These are phyloP conservation scores for Taiozyma sp. DNA, from an alignment of 1,139 yeast genomes.

Conservation along the genomic window DNA sequence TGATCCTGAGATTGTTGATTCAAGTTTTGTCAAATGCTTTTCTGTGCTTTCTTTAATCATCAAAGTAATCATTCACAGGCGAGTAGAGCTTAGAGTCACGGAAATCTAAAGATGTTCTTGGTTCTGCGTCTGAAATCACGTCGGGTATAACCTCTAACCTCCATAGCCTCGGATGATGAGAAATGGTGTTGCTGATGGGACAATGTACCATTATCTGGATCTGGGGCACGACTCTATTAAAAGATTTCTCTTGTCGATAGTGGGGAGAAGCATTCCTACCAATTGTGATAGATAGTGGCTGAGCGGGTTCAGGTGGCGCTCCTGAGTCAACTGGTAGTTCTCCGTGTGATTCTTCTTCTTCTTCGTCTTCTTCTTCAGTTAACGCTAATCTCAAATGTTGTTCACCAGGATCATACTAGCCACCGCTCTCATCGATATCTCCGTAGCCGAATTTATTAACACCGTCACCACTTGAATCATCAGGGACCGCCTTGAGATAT, in stretches of 20 bases:
- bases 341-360: background rate
- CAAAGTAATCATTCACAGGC: conserved; percentile 22
- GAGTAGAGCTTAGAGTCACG: conserved; percentile 23
- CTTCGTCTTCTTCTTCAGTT: background rate
- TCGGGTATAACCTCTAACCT: background rate
- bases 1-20: conserved; percentile 29
- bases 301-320: background rate
- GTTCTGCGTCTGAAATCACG: background rate
- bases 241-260: background rate
- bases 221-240: conserved; percentile 14
- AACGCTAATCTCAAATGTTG: background rate
- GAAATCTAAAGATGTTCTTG: conserved; percentile 2
- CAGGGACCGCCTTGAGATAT: conserved; percentile 1
- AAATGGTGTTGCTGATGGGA: background rate
- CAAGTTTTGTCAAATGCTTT: background rate
- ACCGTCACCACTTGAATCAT: conserved; percentile 4
- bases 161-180: background rate
- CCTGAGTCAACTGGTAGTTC: background rate
- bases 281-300: background rate
- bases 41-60: conserved; percentile 18
- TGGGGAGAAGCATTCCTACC: background rate
- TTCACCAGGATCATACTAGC: background rate
- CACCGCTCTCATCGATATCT: background rate
- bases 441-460: conserved; percentile 1
- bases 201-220: conserved; percentile 5